Evolutionary conservation across 225 moss, liverwort and hornwort species (phyloP).

Genomic region (Polytrichum commune): DNA sequence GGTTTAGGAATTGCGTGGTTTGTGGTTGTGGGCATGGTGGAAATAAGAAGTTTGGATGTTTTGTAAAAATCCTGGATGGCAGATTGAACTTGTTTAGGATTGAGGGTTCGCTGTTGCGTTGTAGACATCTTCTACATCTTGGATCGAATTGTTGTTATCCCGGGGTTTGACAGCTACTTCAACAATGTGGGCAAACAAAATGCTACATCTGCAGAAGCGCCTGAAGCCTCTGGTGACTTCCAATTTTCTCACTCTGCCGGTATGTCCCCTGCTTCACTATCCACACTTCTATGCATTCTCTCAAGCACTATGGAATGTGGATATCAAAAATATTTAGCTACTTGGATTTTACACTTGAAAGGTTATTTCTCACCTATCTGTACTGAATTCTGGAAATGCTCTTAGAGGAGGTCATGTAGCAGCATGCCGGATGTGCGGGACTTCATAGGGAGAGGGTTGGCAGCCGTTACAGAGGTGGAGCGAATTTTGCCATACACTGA

Average conservation of each 20-base stretch:
- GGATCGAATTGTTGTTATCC: too few species aligned
- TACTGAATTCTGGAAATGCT: background rate
- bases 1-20: too few species aligned
- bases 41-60: too few species aligned
- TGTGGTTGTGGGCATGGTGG: too few species aligned
- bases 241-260: conserved; percentile 3
- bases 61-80: too few species aligned
- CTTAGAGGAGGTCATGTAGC: conserved; percentile 33
- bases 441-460: conserved; percentile 69
- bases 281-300: background rate
- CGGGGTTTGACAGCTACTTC: background rate
- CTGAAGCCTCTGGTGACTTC: conserved; percentile 22
- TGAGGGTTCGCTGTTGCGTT: too few species aligned
- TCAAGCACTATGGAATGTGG: background rate
- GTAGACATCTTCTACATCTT: too few species aligned
- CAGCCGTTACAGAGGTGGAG: conserved; percentile 67
- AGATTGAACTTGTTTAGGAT: too few species aligned
- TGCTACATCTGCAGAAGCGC: conserved; percentile 34
- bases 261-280: conserved; percentile 10
- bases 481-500: conserved; percentile 60
- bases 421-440: conserved; percentile 62
- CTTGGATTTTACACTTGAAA: background rate
- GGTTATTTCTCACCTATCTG: background rate
- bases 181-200: conserved; percentile 41
- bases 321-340: background rate